A percentile compares a stretch with the other conserved stretches of the same genome.
Evolutionary conservation across 805 yeast species (phyloP).

Genomic region (Millerago galiae): DNA sequence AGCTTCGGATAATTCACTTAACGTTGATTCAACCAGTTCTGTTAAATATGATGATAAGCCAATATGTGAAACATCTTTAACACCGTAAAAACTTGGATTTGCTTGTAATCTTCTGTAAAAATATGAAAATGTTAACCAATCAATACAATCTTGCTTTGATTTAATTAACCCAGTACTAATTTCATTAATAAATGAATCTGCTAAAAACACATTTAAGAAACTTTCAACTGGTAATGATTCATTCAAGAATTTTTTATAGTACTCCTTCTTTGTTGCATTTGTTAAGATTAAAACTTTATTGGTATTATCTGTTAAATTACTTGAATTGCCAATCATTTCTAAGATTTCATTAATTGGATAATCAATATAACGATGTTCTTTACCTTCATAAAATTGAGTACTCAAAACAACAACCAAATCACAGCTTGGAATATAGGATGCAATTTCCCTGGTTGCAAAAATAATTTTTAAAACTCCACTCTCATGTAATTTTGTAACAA

Average conservation of each 20-base stretch:
- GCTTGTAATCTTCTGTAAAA: constrained; percentile 73
- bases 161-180: constrained; percentile 59
- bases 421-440: constrained; percentile 44
- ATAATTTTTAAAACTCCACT: constrained; percentile 48
- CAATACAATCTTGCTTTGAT: constrained; percentile 78
- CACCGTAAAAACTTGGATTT: constrained; percentile 89
- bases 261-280: constrained; percentile 44
- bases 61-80: constrained; percentile 50
- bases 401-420: constrained; percentile 57
- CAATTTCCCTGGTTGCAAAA: constrained; percentile 56
- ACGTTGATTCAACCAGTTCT: constrained; percentile 67
- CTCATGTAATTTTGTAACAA: constrained; percentile 47
- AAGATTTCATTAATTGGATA: constrained; percentile 58
- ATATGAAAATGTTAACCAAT: constrained; percentile 81
- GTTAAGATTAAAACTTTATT: constrained; percentile 54
- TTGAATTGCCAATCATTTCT: constrained; percentile 55
- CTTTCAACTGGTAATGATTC: constrained; percentile 86
- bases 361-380: constrained; percentile 62
- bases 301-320: constrained; percentile 22
- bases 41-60: constrained; percentile 81
- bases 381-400: constrained; percentile 66
- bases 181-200: constrained; percentile 68
- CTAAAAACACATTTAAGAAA: constrained; percentile 47
- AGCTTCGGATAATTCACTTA: constrained; percentile 56
- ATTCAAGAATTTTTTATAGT: constrained; percentile 62